These are phyloP conservation scores for Cyclotella baltica DNA, from an alignment of 108 stramenopile species.

Conservation along the genomic window DNA sequence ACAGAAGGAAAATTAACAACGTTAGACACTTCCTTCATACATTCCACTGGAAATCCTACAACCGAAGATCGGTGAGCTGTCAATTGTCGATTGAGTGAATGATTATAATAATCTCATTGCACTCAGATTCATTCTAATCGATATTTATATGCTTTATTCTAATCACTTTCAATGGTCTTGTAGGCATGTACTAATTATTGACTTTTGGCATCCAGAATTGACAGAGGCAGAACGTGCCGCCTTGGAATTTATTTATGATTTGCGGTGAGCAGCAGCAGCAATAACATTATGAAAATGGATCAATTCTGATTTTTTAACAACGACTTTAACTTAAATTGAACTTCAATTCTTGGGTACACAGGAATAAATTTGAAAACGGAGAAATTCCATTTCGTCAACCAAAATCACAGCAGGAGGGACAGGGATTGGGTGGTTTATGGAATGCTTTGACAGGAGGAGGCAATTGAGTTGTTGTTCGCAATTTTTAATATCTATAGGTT, in stretches of 20 bases:
- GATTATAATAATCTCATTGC: not conserved
- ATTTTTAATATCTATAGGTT: too few relatives aligned
- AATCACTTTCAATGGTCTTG: not conserved
- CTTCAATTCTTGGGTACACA: not conserved
- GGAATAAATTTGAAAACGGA: conserved; percentile 87
- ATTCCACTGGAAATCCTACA: conserved; percentile 89
- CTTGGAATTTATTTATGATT: conserved; percentile 84
- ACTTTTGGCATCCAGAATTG: conserved; percentile 96
- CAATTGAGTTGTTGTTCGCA: too few relatives aligned
- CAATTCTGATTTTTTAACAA: not conserved
- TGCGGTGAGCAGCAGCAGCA: conserved; percentile 39
- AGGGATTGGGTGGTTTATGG: conserved; percentile 66
- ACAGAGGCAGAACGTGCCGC: conserved; percentile 78
- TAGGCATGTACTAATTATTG: conserved; percentile 92
- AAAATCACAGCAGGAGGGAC: conserved; percentile 47
- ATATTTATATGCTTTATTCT: too few relatives aligned
- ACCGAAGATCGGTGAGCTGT: conserved; percentile 55
- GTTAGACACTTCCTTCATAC: conserved; percentile 92
- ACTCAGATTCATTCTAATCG: too few relatives aligned
- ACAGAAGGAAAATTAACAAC: conserved; percentile 79
- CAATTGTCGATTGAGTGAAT: not conserved
- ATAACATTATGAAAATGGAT: not conserved
- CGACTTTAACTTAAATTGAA: not conserved
- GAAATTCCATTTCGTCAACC: conserved; percentile 81
- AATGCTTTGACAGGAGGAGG: conserved; percentile 60